A percentile compares a stretch with the other conserved stretches of the same genome.
phyloP scores from a whole-genome alignment of 1,139 yeast genomes.

The Oligophagozyma castellii region DNA sequence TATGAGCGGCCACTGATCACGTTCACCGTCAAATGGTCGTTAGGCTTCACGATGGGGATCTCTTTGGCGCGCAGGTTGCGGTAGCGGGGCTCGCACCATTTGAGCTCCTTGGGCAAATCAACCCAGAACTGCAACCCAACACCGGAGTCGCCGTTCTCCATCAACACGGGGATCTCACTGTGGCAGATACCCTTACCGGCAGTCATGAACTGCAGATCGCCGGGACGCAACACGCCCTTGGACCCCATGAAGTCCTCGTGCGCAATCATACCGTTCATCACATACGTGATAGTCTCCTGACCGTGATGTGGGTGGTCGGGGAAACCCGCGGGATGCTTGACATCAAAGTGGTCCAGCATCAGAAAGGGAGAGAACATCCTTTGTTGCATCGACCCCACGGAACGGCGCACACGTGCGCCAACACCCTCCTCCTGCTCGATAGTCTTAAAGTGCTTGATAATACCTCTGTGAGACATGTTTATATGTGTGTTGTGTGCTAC shows the following conservation, averaged over 20 bases:
- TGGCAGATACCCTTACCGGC: slow-evolving; percentile 87
- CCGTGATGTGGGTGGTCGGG: slow-evolving; percentile 93
- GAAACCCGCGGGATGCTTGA: slow-evolving; percentile 57
- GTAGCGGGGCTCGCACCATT: slow-evolving; percentile 63
- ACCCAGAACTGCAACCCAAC: slow-evolving; percentile 88
- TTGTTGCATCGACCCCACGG: slow-evolving; percentile 56
- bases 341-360: slow-evolving; percentile 68
- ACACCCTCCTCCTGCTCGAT: slow-evolving; percentile 74
- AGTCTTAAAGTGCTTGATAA: slow-evolving; percentile 49
- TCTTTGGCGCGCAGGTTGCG: slow-evolving; percentile 63
- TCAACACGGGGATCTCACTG: slow-evolving; percentile 70
- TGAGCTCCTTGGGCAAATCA: slow-evolving; percentile 61
- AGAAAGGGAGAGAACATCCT: slow-evolving; percentile 74
- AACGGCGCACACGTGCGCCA: slow-evolving; percentile 74
- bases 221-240: slow-evolving; percentile 63
- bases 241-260: slow-evolving; percentile 90
- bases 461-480: slow-evolving; percentile 29
- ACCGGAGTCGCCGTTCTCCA: slow-evolving; percentile 41
- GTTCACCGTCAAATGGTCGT: slow-evolving; percentile 54
- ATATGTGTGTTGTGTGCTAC: neutral
- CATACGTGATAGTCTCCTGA: slow-evolving; percentile 73
- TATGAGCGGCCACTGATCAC: slow-evolving; percentile 69
- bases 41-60: slow-evolving; percentile 55
- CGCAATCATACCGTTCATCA: slow-evolving; percentile 64
- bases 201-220: slow-evolving; percentile 90